Evolutionary conservation across 2,329 filamentous ascomycete species (phyloP).

Genomic region (Byssoonygena ceratinophila): DNA sequence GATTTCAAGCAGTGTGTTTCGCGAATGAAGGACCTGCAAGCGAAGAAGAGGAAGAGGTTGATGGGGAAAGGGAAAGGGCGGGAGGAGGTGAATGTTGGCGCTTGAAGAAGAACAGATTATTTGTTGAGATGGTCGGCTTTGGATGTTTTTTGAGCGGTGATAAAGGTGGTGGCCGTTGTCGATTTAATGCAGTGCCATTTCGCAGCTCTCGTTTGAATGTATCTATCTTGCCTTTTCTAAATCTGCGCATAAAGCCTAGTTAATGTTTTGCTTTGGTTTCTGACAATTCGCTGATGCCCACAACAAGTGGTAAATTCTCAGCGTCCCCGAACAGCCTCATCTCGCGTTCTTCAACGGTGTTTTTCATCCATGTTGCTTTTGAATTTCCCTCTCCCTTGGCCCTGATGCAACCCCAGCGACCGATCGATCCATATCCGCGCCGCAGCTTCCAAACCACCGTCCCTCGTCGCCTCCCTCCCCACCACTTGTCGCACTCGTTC

Average conservation of each 20-base stretch:
- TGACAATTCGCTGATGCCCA: neutral
- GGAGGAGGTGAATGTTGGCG: neutral
- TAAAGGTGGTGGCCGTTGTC: neutral
- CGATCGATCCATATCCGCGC: constrained; percentile 44
- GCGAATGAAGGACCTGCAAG: constrained; percentile 26
- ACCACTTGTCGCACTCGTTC: constrained; percentile 54
- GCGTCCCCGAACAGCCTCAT: too few species aligned
- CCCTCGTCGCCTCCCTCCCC: constrained; percentile 41
- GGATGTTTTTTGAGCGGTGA: neutral
- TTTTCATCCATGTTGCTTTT: constrained; percentile 4
- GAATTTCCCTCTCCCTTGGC: constrained; percentile 33
- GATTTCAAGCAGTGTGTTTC: constrained; percentile 31
- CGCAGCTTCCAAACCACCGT: constrained; percentile 36
- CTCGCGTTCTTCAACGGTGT: too few species aligned
- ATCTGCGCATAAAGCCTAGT: neutral
- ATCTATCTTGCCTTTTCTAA: neutral
- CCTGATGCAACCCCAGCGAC: constrained; percentile 39
- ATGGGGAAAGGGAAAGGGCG: constrained; percentile 1
- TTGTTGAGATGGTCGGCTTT: neutral
- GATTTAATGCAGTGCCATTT: neutral
- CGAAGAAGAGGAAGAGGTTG: constrained; percentile 7
- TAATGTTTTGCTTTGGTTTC: neutral
- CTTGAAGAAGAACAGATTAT: neutral
- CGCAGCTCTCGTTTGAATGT: neutral
- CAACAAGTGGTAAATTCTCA: neutral